A percentile compares a stretch with the other conserved stretches of the same genome.
Evolutionary conservation across 371 early-diverging fungal genomes (phyloP).

Genomic region (Apophysomyces elegans): DNA sequence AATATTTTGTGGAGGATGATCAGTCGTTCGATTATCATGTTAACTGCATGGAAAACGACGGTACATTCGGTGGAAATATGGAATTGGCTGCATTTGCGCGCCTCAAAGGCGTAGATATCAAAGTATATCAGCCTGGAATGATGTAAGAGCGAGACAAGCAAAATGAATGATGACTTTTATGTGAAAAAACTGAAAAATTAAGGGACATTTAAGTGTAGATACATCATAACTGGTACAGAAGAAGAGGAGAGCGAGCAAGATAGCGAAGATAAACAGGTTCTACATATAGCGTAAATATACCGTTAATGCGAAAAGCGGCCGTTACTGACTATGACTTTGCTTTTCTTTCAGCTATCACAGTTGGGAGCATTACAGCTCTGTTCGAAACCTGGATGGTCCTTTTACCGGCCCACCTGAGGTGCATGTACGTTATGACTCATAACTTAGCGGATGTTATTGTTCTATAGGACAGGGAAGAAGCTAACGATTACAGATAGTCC

Average conservation of each 20-base stretch:
- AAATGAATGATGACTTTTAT: too few species aligned
- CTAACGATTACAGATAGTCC: not conserved
- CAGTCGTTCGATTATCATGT: slow-evolving; percentile 70
- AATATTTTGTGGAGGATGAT: slow-evolving; percentile 74
- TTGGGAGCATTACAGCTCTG: slow-evolving; percentile 88
- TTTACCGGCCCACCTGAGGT: slow-evolving; percentile 66
- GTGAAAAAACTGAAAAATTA: too few species aligned
- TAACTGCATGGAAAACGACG: slow-evolving; percentile 70
- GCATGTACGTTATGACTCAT: slow-evolving; percentile 19
- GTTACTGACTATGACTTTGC: not conserved
- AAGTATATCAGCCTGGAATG: slow-evolving; percentile 80
- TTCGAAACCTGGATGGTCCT: slow-evolving; percentile 71
- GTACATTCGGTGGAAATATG: slow-evolving; percentile 83
- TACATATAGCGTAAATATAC: slow-evolving; percentile 75
- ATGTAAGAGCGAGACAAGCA: slow-evolving; percentile 36
- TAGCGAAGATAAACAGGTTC: slow-evolving; percentile 40
- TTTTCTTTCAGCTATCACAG: slow-evolving; percentile 63
- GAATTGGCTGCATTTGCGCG: slow-evolving; percentile 86
- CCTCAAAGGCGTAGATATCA: slow-evolving; percentile 65
- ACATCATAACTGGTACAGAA: slow-evolving; percentile 67
- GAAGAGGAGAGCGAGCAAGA: slow-evolving; percentile 28
- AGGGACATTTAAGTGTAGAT: slow-evolving; percentile 32
- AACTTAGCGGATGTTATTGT: too few species aligned
- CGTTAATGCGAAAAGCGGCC: not conserved
- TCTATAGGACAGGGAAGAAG: too few species aligned